Conservation (phyloP, 305 asterid species). For the Solanum chacoense region DNA sequence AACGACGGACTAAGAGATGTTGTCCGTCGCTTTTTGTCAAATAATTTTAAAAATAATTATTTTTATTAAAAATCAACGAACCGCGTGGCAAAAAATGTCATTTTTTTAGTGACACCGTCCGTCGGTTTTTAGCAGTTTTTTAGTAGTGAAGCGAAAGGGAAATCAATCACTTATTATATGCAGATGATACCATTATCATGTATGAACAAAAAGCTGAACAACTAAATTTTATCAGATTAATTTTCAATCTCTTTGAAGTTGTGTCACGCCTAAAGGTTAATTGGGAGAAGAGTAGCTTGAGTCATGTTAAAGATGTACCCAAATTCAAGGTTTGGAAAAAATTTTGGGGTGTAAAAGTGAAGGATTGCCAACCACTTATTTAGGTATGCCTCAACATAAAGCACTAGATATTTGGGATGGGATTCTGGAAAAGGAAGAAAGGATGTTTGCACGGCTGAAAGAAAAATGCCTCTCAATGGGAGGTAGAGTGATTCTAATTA, state of each 20-base stretch:
- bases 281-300: neutral
- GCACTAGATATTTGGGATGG: neutral
- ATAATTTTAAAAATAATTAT: no score
- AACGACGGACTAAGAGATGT: no score
- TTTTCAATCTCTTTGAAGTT: neutral
- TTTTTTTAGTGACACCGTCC: no score
- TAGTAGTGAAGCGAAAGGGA: neutral
- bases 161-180: neutral
- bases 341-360: no score
- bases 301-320: neutral
- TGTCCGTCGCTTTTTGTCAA: no score
- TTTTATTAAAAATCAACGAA: no score
- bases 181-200: neutral
- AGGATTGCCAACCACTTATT: neutral
- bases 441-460: neutral
- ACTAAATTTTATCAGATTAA: no score
- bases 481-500: neutral
- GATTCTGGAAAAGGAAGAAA: neutral
- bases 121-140: no score
- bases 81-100: no score
- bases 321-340: neutral
- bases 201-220: neutral
- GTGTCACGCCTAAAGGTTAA: neutral
- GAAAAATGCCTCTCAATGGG: neutral
- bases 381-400: neutral